Evolutionary conservation across 495 filamentous ascomycete species (phyloP).

Genomic region (Talaromyces ruber): DNA sequence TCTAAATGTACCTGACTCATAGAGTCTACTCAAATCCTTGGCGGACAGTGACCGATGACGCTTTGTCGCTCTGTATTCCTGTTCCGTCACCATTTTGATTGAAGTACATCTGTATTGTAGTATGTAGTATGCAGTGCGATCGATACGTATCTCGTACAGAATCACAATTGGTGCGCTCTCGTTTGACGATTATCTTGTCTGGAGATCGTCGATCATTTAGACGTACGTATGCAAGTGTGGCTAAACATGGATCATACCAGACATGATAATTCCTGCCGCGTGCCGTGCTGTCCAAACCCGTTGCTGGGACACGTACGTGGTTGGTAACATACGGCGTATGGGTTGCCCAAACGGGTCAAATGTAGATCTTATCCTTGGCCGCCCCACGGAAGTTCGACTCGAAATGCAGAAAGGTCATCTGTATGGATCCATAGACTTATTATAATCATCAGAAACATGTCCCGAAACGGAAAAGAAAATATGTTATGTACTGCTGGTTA

Average conservation of each 20-base stretch:
- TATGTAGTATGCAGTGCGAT: neutral
- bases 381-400: no score
- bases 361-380: neutral
- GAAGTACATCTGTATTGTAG: no score
- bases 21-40: neutral
- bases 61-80: neutral
- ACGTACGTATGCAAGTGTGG: neutral
- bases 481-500: neutral
- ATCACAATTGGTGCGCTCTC: neutral
- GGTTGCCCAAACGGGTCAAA: neutral
- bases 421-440: no score
- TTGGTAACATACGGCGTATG: neutral
- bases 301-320: no score
- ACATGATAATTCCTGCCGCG: no score
- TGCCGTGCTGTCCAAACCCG: no score
- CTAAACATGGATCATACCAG: neutral
- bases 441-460: neutral
- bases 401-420: no score
- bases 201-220: neutral
- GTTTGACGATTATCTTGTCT: no score
- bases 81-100: no score
- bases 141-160: no score
- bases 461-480: neutral
- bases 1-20: neutral
- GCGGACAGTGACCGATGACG: neutral